Percentiles rank a stretch among this genome's conserved stretches.
Evolutionary conservation across 176 grass and related monocot species (phyloP).

Genomic region (Aegilops sharonensis): DNA sequence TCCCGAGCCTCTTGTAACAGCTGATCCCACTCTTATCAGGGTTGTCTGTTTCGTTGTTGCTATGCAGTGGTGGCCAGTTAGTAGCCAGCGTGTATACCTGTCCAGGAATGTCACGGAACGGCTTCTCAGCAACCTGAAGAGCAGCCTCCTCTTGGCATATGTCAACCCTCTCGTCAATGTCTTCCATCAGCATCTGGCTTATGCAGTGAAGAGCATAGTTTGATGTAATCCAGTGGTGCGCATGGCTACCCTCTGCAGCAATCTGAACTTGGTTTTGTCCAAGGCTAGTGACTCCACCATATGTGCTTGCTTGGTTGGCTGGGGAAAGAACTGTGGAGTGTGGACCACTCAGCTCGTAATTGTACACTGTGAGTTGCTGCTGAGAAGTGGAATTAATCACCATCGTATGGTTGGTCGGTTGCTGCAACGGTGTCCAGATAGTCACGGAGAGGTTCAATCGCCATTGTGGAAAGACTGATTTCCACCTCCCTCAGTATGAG

Average conservation of each 20-base stretch:
- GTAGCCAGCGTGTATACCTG: conserved; percentile 22
- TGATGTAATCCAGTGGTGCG: conserved; percentile 18
- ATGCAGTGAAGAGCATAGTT: conserved; percentile 27
- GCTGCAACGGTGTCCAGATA: too few species aligned
- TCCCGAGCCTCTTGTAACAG: not conserved
- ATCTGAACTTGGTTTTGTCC: not conserved
- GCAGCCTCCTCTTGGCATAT: conserved; percentile 11
- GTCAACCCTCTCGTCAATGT: conserved; percentile 25
- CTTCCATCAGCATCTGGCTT: conserved; percentile 43
- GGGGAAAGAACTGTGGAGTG: too few species aligned
- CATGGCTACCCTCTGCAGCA: not conserved
- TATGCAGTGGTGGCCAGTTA: not conserved
- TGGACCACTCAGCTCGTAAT: too few species aligned
- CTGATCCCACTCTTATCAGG: not conserved
- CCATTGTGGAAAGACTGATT: not conserved
- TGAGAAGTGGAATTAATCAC: too few species aligned
- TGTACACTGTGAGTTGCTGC: too few species aligned
- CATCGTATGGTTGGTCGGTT: too few species aligned
- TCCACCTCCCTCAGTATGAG: not conserved
- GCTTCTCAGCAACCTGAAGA: conserved; percentile 41
- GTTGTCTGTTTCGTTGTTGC: not conserved
- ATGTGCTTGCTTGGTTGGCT: not conserved
- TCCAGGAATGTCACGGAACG: conserved; percentile 40
- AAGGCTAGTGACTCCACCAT: not conserved
- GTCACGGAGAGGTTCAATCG: too few species aligned